Evolutionary conservation across 2,329 filamentous ascomycete genomes (phyloP), one percentile per base, ranked within the genome.

Genomic region (Stemphylium lycopersici): DNA sequence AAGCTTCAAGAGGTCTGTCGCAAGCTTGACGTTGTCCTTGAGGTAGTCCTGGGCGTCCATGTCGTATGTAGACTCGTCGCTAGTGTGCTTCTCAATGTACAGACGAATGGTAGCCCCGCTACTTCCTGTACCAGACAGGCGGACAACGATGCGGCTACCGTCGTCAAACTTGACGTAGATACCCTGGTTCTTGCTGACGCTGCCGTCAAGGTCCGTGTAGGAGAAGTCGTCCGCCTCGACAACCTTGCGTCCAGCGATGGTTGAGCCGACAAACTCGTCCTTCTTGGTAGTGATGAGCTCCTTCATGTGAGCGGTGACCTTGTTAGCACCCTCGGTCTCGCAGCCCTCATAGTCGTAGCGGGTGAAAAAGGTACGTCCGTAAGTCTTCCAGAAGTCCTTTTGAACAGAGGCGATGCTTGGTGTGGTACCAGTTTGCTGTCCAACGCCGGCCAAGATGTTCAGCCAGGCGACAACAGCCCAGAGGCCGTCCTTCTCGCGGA

Each of bases 381-480:
- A 99, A 52, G 87, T 90, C 70, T 86, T 85, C 95, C 95, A 99
- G 85, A 99, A 98, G 75, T 97, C 91, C 70, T 91, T 87, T 80
- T 99, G 95, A 76, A 99, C 97, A 77, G 93, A 89, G 72, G 90
- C 90, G 79, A 99, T 98, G 79, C 90, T 96, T 45, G 93, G 93
- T 3, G 89, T 91, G 65, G 90, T 87, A 55, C 82, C 87, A 16
- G 90, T 89, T 76, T 91, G 84, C 75, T 95, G 87, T 62, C 93
- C 93, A 42, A 98, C 87, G 63, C 91, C 93, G 58, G 95, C 95
- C 69, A 99, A 96, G 77, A 99, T 96, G 83, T 99, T 99, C 69
- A 99, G 81, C 95, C 95, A 99, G 29, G 95, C 95, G 48, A 97
- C 90, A 59, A 99, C 86, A 56, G 95, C 95, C 95, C 95, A 99